Conservation (phyloP, 2,329 filamentous ascomycete genomes). For the Diaporthe vexans region DNA sequence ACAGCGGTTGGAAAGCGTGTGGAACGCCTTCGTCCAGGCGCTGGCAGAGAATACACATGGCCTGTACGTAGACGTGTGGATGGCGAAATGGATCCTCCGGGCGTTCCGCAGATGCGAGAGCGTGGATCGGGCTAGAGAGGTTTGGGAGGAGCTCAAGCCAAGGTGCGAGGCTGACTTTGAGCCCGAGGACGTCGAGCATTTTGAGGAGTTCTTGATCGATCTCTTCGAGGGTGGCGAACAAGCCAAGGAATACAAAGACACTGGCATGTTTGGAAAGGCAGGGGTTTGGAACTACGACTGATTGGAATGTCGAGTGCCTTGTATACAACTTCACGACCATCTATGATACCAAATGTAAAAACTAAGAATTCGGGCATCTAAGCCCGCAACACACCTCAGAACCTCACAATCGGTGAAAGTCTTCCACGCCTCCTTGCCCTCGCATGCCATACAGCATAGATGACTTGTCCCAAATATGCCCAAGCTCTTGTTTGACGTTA, state of each 20-base stretch:
- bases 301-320: slow-evolving; percentile 3
- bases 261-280: slow-evolving; percentile 38
- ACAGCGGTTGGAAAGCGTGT: slow-evolving; percentile 76
- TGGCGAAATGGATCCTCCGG: slow-evolving; percentile 71
- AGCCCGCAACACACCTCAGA: neutral
- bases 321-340: slow-evolving; percentile 7
- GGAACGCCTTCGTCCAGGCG: slow-evolving; percentile 73
- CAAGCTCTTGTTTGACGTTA: neutral
- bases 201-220: slow-evolving; percentile 61
- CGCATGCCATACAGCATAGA: neutral
- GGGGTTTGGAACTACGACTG: neutral
- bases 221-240: slow-evolving; percentile 60
- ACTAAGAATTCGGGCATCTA: neutral
- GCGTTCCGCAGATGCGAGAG: slow-evolving; percentile 75
- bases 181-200: slow-evolving; percentile 47
- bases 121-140: slow-evolving; percentile 63
- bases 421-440: neutral
- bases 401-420: neutral
- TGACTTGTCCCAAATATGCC: neutral
- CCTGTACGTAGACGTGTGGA: slow-evolving; percentile 70
- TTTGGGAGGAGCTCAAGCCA: slow-evolving; percentile 64
- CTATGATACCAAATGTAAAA: slow-evolving; percentile 43
- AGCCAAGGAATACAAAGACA: slow-evolving; percentile 43
- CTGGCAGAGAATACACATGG: slow-evolving; percentile 61
- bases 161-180: slow-evolving; percentile 61